phyloP scores from a whole-genome alignment of 352 stramenopile species.

The Phytophthora lateralis region DNA sequence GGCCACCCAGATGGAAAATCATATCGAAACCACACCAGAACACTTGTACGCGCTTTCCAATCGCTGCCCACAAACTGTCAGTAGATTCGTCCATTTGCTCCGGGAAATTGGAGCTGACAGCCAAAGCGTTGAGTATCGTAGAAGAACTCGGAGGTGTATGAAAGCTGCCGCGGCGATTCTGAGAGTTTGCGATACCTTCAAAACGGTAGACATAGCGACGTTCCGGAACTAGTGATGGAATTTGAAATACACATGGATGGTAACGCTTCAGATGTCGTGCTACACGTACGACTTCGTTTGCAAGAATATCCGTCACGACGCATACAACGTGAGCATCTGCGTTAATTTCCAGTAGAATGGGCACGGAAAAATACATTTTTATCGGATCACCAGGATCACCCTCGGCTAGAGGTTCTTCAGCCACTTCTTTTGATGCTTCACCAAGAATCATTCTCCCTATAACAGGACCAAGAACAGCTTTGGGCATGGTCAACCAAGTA shows the following conservation, averaged over 20 bases:
- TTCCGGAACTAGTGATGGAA: constrained; percentile 51
- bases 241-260: constrained; percentile 52
- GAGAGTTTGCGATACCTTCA: constrained; percentile 66
- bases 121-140: constrained; percentile 51
- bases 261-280: constrained; percentile 34
- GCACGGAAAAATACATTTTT: constrained; percentile 33
- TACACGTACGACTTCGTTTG: constrained; percentile 54
- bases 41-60: constrained; percentile 50
- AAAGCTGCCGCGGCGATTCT: constrained; percentile 59
- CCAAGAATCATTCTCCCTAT: constrained; percentile 50
- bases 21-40: constrained; percentile 77
- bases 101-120: constrained; percentile 72
- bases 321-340: constrained; percentile 56
- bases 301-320: constrained; percentile 64
- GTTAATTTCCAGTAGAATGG: constrained; percentile 74
- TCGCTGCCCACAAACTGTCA: constrained; percentile 64
- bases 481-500: constrained; percentile 35
- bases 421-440: background rate
- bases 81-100: constrained; percentile 59
- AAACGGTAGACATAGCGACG: constrained; percentile 74
- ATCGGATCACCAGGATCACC: constrained; percentile 23
- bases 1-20: constrained; percentile 73
- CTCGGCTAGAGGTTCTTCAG: constrained; percentile 5
- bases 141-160: constrained; percentile 48
- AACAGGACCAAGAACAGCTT: constrained; percentile 58